These are phyloP conservation scores for Podospora sp. DNA, from an alignment of 495 filamentous ascomycete species.

Conservation along the genomic window DNA sequence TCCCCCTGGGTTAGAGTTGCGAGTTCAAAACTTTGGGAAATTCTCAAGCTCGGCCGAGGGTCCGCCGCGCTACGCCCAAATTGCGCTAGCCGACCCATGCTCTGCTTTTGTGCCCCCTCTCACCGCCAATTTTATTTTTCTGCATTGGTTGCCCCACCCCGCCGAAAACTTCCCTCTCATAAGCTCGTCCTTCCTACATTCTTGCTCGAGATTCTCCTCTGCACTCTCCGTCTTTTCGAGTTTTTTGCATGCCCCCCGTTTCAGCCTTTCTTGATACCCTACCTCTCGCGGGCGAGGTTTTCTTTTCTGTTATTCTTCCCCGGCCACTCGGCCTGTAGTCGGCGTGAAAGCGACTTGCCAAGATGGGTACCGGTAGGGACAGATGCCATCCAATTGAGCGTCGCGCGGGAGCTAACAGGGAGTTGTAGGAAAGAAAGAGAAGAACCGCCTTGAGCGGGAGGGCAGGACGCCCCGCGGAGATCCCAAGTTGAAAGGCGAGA, in stretches of 20 bases:
- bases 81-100: constrained; percentile 17
- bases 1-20: constrained; percentile 6
- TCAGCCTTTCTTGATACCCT: constrained; percentile 21
- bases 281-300: constrained; percentile 32
- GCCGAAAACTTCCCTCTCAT: constrained; percentile 34
- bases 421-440: constrained; percentile 79
- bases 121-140: constrained; percentile 35
- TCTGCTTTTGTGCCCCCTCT: constrained; percentile 24
- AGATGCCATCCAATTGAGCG: background rate
- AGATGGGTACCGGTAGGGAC: constrained; percentile 74
- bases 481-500: constrained; percentile 87
- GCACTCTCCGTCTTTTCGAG: constrained; percentile 21
- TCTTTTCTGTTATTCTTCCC: constrained; percentile 19
- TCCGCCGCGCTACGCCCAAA: constrained; percentile 21
- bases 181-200: constrained; percentile 15
- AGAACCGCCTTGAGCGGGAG: constrained; percentile 71
- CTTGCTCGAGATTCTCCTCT: constrained; percentile 13
- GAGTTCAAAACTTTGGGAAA: constrained; percentile 24
- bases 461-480: constrained; percentile 76
- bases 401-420: constrained; percentile 14
- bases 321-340: constrained; percentile 11
- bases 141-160: constrained; percentile 28
- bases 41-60: constrained; percentile 29
- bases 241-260: constrained; percentile 28
- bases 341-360: constrained; percentile 26